Evolutionary conservation across 345 rosid species (phyloP), one percentile per base, ranked within the genome.

Genomic region (Sonneratia caseolaris): DNA sequence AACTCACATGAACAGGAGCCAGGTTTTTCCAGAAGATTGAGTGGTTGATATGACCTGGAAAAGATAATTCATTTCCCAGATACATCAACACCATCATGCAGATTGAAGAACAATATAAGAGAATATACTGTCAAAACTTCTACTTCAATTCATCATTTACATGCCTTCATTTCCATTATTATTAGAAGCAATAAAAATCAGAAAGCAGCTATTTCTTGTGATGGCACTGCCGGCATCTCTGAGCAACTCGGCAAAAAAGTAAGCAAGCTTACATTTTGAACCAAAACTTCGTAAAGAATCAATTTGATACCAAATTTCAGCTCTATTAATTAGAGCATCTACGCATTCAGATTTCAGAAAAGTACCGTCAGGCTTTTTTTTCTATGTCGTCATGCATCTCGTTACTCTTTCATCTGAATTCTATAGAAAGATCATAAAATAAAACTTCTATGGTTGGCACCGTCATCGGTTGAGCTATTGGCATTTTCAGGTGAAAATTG

Each of bases 1-100:
- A 75, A 73, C 98, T 87, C 82, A 86, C 99, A 5, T 66, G 70
- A 57, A 74, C 71, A 35, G 98, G 98, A 71, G 86, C 78, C 51
- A 95, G 98, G 62, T 89, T 95, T 80, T 90, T 82, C 99, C 98
- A 95, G 84, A 95, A 92, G 53, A 90, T 84, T 5, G 97, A 92
- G 82, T 95, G 99, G 76, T 95, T 95, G 55, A 95, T 66, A 79
- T 95, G 98, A 72, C 97, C 97, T 95, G 83, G 79, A 79, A 37
- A 8, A 66, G 5, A 69, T 51, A 32, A 68, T 8, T 68, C 7
- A 45, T 42, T 68, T 22, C 14, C 55, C 37, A 43, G 16, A 45
- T 43, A 5, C 53, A 42, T 42, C 7, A 5, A 27, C 22, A 12
- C 55, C 16, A 12, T 9, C 53, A 45, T n/a, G 48, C 19, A 53